A percentile compares a stretch with the other conserved stretches of the same genome.
Evolutionary conservation across 2,329 filamentous ascomycete genomes (phyloP).

Genomic region (Chaetomium sp.): DNA sequence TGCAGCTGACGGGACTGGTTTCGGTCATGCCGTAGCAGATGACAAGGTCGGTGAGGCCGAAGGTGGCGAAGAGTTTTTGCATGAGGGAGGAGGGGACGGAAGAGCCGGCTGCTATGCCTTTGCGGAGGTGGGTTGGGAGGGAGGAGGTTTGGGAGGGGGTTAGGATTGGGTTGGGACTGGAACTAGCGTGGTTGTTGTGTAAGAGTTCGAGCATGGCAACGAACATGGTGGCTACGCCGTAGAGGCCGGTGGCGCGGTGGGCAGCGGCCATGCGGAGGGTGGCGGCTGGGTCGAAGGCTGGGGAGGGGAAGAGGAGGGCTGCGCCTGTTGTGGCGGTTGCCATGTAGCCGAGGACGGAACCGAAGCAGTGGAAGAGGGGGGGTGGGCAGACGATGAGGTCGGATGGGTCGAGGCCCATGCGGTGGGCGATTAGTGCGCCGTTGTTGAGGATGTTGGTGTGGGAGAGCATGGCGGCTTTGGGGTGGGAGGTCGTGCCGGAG

Average conservation of each 20-base stretch:
- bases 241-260: constrained; percentile 57
- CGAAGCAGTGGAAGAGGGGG: constrained; percentile 87
- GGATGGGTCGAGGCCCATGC: constrained; percentile 69
- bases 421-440: constrained; percentile 71
- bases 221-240: constrained; percentile 94
- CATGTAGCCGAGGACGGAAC: constrained; percentile 89
- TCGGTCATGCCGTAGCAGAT: constrained; percentile 98
- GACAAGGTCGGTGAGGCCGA: constrained; percentile 76
- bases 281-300: constrained; percentile 76
- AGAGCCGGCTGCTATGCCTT: constrained; percentile 86
- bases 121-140: constrained; percentile 49
- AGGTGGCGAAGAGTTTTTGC: constrained; percentile 61
- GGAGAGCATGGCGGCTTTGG: constrained; percentile 85
- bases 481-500: constrained; percentile 82
- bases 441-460: constrained; percentile 91
- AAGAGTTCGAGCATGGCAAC: constrained; percentile 77
- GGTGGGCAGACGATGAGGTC: constrained; percentile 82
- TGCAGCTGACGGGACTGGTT: constrained; percentile 69
- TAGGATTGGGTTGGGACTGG: constrained; percentile 29
- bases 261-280: constrained; percentile 53
- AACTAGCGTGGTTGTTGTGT: constrained; percentile 24
- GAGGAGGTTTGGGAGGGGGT: constrained; percentile 16
- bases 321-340: constrained; percentile 77
- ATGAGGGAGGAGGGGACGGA: constrained; percentile 80
- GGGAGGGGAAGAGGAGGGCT: constrained; percentile 75